Percentiles rank a stretch among this genome's conserved stretches.
These are phyloP conservation scores for Kwoniella sp. DNA, from an alignment of 768 basidiomycete genomes.

Conservation along the genomic window DNA sequence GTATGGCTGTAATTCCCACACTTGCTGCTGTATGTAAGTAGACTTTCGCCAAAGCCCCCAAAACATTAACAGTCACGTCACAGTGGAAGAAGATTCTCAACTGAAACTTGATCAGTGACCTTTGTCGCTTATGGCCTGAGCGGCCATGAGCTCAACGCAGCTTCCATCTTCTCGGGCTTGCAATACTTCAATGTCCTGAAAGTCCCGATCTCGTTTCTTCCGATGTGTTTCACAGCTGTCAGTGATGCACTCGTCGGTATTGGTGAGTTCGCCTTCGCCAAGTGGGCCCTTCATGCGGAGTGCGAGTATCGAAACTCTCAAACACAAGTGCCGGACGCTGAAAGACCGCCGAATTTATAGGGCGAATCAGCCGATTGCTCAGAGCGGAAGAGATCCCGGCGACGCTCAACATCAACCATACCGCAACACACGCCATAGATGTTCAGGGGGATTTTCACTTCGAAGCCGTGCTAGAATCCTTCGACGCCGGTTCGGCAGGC, in stretches of 20 bases:
- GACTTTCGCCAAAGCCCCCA: background rate
- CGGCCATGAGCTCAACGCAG: conserved; percentile 62
- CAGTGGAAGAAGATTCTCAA: background rate
- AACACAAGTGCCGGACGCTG: no score
- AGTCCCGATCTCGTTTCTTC: conserved; percentile 32
- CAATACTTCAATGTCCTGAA: conserved; percentile 62
- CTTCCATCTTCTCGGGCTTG: conserved; percentile 64
- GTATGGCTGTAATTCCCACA: conserved; percentile 60
- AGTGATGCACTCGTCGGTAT: background rate
- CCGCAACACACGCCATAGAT: conserved; percentile 58
- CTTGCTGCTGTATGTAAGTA: conserved; percentile 59
- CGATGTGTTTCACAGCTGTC: conserved; percentile 5
- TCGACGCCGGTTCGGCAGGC: no score
- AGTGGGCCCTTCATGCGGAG: no score
- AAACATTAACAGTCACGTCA: background rate
- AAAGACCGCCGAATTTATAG: background rate
- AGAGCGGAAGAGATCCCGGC: conserved; percentile 10
- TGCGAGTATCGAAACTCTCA: no score
- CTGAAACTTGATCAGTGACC: no score
- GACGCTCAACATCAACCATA: conserved; percentile 59
- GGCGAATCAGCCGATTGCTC: background rate
- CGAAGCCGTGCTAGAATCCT: conserved; percentile 8
- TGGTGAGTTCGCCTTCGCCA: no score
- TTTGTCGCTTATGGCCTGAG: conserved; percentile 68
- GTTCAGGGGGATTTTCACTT: conserved; percentile 54